Evolutionary conservation across 176 grass and related monocot genomes (phyloP).

Genomic region (Avena eriantha): DNA sequence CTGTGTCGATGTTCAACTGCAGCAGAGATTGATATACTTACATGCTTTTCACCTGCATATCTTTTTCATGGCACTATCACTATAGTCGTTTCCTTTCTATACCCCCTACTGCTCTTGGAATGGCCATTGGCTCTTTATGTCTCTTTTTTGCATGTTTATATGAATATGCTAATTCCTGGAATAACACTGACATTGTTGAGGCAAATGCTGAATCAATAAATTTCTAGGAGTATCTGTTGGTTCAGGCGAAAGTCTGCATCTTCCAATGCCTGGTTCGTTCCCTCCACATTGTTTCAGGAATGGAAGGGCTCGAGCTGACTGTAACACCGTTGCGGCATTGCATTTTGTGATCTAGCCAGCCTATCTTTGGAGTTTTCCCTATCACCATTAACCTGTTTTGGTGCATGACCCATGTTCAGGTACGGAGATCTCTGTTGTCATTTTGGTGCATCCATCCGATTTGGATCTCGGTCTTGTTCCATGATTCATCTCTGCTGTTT

Average conservation of each 20-base stretch:
- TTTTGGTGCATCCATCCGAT: constrained; percentile 2
- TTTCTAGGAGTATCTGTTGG: background rate
- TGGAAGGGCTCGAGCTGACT: background rate
- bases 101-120: background rate
- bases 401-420: constrained; percentile 34
- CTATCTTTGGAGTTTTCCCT: constrained; percentile 34
- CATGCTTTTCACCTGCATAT: constrained; percentile 6
- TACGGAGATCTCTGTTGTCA: background rate
- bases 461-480: constrained; percentile 39
- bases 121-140: background rate
- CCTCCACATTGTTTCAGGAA: constrained; percentile 17
- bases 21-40: constrained; percentile 19
- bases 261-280: background rate
- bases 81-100: background rate
- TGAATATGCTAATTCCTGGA: background rate
- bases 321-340: too few species aligned
- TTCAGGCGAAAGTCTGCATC: background rate
- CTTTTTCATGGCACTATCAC: background rate
- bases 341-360: constrained; percentile 20
- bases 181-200: background rate
- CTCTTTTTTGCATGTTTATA: background rate
- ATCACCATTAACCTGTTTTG: constrained; percentile 22
- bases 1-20: background rate
- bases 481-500: constrained; percentile 25
- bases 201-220: background rate